Conservation (phyloP, 495 filamentous ascomycete genomes). For the Bathelium albidoporum region DNA sequence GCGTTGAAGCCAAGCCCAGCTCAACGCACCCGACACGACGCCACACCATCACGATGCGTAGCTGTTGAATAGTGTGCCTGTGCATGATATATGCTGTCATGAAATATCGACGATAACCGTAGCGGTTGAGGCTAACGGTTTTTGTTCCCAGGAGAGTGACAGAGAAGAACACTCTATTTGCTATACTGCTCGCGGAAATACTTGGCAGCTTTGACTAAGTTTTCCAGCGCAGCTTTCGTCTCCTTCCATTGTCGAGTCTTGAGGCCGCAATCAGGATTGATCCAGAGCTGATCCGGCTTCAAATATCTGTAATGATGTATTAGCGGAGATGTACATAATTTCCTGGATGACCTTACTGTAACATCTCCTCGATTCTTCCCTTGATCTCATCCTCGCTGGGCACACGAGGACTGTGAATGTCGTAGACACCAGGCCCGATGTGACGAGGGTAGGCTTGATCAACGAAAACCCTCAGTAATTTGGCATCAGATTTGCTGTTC, state of each 20-base stretch:
- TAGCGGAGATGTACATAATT: background rate
- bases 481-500: conserved; percentile 99
- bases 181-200: conserved; percentile 81
- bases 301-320: conserved; percentile 41
- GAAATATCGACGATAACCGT: background rate
- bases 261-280: conserved; percentile 97
- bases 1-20: background rate
- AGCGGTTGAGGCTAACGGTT: background rate
- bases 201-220: conserved; percentile 96
- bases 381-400: conserved; percentile 94
- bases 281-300: conserved; percentile 91
- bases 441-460: conserved; percentile 92
- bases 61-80: background rate
- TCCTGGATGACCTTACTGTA: conserved; percentile 43
- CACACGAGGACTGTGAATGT: conserved; percentile 98
- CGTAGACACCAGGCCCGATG: conserved; percentile 93
- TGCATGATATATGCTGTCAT: background rate
- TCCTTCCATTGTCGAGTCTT: conserved; percentile 97
- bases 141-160: conserved; percentile 13
- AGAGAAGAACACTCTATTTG: conserved; percentile 32
- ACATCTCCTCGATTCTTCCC: conserved; percentile 94
- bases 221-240: conserved; percentile 82
- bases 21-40: background rate
- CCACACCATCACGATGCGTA: background rate
- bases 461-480: conserved; percentile 96